Evolutionary conservation across 331 rosid genomes (phyloP).

Genomic region (Arachis monticola): DNA sequence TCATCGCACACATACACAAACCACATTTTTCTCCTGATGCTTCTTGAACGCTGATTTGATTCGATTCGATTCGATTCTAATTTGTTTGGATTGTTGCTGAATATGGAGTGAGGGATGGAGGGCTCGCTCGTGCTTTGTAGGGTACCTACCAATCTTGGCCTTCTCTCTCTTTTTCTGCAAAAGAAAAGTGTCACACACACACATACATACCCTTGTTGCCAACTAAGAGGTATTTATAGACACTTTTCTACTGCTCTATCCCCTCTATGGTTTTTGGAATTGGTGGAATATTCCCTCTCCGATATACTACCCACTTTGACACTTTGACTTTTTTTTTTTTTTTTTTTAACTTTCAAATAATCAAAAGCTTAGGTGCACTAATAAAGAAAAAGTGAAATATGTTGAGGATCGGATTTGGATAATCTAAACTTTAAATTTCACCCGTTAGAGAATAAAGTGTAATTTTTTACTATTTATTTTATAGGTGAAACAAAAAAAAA

Average conservation of each 20-base stretch:
- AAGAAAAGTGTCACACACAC: neutral
- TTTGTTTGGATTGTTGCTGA: neutral
- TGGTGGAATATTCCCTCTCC: neutral
- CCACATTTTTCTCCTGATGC: constrained; percentile 63
- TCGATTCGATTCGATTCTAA: neutral
- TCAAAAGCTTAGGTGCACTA: too few relatives aligned
- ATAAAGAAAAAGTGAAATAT: too few relatives aligned
- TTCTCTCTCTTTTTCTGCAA: neutral
- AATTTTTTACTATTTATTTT: too few relatives aligned
- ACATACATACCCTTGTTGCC: neutral
- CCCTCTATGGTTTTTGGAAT: neutral
- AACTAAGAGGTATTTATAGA: neutral
- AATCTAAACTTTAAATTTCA: too few relatives aligned
- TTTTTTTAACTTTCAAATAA: too few relatives aligned
- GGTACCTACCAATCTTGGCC: neutral
- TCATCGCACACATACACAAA: constrained; percentile 60
- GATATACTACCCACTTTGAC: neutral
- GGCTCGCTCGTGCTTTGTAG: neutral
- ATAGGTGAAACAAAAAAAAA: too few relatives aligned
- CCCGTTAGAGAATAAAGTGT: too few relatives aligned
- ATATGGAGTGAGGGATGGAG: neutral
- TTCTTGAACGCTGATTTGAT: neutral
- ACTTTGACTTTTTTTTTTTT: too few relatives aligned
- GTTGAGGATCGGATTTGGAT: too few relatives aligned
- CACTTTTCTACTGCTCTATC: too few relatives aligned